phyloP scores from a whole-genome alignment of 208 protist genomes.

The Acanthamoeba triangularis region DNA sequence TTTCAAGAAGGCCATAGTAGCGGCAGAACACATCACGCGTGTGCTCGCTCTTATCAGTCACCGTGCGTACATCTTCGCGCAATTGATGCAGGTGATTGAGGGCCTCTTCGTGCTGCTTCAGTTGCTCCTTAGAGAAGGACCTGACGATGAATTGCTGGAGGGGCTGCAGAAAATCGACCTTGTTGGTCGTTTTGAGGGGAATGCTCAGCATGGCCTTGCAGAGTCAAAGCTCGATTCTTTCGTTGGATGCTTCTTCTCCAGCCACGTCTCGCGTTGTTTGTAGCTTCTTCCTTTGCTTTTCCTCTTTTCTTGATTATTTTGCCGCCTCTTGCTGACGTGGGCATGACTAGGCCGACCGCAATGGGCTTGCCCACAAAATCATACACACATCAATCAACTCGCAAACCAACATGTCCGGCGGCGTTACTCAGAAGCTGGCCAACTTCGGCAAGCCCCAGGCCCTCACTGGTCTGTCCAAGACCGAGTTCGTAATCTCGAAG shows the following conservation, averaged over 20 bases:
- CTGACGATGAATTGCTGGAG: constrained; percentile 15
- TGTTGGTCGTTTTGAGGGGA: constrained; percentile 32
- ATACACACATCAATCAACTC: background rate
- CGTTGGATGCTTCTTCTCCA: background rate
- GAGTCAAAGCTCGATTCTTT: background rate
- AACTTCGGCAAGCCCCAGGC: constrained; percentile 41
- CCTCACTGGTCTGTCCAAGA: constrained; percentile 56
- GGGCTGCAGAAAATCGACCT: constrained; percentile 33
- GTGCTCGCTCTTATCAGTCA: constrained; percentile 50
- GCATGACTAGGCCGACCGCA: background rate
- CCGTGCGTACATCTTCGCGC: constrained; percentile 32
- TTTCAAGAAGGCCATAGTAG: constrained; percentile 34
- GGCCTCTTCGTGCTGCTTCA: constrained; percentile 39
- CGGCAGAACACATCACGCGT: constrained; percentile 11
- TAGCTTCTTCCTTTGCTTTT: constrained; percentile 42
- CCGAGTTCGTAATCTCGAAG: constrained; percentile 88
- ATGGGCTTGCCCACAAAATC: too few relatives aligned
- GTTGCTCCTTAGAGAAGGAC: constrained; percentile 36
- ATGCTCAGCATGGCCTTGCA: background rate
- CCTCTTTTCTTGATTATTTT: background rate
- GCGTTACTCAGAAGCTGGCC: constrained; percentile 18
- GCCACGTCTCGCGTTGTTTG: background rate
- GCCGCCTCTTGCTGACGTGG: background rate
- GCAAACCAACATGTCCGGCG: background rate
- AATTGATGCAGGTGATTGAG: constrained; percentile 32